Conservation (phyloP, 345 rosid species). For the Mallotus nudiflorus region DNA sequence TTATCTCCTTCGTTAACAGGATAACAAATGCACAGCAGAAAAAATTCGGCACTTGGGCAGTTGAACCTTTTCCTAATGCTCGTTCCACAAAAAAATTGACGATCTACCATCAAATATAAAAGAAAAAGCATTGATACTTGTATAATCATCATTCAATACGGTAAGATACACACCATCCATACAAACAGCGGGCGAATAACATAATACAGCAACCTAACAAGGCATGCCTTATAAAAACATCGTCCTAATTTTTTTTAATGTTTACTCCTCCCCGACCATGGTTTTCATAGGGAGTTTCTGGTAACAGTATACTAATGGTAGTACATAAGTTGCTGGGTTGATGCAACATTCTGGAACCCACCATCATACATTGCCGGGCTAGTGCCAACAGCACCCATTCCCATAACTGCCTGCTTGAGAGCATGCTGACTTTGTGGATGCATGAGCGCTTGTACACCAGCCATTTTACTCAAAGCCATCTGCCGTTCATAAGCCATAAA, state of each 20-base stretch:
- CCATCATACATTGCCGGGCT: constrained; percentile 82
- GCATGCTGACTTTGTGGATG: constrained; percentile 76
- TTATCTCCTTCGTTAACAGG: too few species aligned
- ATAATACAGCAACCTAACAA: background rate
- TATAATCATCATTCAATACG: background rate
- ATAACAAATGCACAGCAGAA: too few species aligned
- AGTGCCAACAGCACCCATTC: constrained; percentile 71
- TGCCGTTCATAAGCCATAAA: constrained; percentile 71
- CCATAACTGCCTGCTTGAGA: constrained; percentile 74
- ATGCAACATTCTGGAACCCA: constrained; percentile 71
- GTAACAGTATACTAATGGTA: constrained; percentile 49
- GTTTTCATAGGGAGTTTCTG: background rate
- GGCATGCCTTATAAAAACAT: background rate
- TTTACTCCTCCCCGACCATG: background rate
- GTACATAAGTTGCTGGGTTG: constrained; percentile 89
- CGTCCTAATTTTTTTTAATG: background rate
- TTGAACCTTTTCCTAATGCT: too few species aligned
- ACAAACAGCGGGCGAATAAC: background rate
- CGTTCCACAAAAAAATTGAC: background rate
- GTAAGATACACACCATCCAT: background rate
- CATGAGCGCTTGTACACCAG: constrained; percentile 65
- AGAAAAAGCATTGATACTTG: background rate
- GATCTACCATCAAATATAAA: too few species aligned
- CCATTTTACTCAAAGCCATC: constrained; percentile 77
- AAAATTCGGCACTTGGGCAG: too few species aligned